phyloP scores from a whole-genome alignment of 2,329 filamentous ascomycete species.

The Diaporthe sp. region DNA sequence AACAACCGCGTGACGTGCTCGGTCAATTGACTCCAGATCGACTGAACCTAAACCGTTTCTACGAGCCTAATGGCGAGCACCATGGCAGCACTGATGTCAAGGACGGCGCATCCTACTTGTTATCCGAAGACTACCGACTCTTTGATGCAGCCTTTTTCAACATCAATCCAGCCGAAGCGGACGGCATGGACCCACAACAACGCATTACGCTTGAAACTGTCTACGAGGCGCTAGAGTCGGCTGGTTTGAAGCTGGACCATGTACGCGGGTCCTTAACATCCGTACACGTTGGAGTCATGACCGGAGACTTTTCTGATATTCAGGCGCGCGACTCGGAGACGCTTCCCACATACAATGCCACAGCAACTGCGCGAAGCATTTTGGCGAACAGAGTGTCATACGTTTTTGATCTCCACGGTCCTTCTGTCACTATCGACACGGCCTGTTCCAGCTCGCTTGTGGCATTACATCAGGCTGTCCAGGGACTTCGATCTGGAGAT shows the following conservation, averaged over 20 bases:
- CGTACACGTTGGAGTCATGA: not conserved
- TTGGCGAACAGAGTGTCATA: constrained; percentile 67
- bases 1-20: constrained; percentile 42
- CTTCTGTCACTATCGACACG: constrained; percentile 64
- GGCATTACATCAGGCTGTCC: constrained; percentile 63
- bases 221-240: constrained; percentile 40
- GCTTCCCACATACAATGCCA: not conserved
- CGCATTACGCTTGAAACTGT: not conserved
- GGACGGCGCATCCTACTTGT: too few species aligned
- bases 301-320: not conserved
- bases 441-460: constrained; percentile 65
- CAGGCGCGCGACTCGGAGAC: not conserved
- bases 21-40: constrained; percentile 42
- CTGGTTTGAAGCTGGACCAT: not conserved
- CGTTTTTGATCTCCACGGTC: constrained; percentile 66
- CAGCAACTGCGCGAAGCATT: constrained; percentile 47
- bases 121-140: constrained; percentile 2
- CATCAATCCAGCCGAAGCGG: not conserved
- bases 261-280: not conserved
- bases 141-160: constrained; percentile 24
- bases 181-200: constrained; percentile 10
- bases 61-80: constrained; percentile 44
- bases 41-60: constrained; percentile 44
- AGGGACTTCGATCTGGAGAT: constrained; percentile 61
- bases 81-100: constrained; percentile 46